Evolutionary conservation across 768 basidiomycete species (phyloP), one percentile per base, ranked within the genome.

Genomic region (Rhizopogon vinicolor): DNA sequence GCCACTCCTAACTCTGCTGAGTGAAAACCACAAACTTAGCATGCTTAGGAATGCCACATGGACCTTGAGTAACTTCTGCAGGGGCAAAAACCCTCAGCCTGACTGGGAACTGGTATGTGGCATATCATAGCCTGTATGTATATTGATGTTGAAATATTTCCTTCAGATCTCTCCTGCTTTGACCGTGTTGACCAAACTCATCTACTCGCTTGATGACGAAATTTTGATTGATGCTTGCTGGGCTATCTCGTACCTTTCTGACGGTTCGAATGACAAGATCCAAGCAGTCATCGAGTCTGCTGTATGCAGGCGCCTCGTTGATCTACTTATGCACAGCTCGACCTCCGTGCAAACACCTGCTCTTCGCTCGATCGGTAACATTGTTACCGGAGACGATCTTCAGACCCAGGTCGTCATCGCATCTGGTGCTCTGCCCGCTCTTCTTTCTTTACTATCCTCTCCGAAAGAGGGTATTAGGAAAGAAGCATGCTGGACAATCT

Each of bases 401-500:
- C 97, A 99, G 73, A 99, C 97, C 8, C 97, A 99, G 72, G 97
- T 99, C 51, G 91, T 98, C 57, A 98, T 99, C 67, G 94, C 97
- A 16, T 97, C 96, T 13, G 97, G 96, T 51, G 93, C 97, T 25
- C 89, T 99, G 22, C 89, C 94, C 4, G 97, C 97, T 5, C 84
- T 99, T 46, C 85, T 99, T 42, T 87, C 91, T 22, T 80, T 99
- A 19, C 80, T 99, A 52, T 93, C 91, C 2, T 98, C 95, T 22
- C 92, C 95, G 29, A 99, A 99, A 76, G 97, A 99, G 61, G 97
- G 95, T 45, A 99, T 99, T 66, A 84, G 96, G 65, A 99, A 99
- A 78, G 96, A 99, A 73, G 96, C 97, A 25, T 99, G 97, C 76
- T 99, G 97, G 97, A 99, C 97, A 16, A 98, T 99, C 66, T 97